Conservation (phyloP, 208 protist genomes). For the Acanthamoeba triangularis region DNA sequence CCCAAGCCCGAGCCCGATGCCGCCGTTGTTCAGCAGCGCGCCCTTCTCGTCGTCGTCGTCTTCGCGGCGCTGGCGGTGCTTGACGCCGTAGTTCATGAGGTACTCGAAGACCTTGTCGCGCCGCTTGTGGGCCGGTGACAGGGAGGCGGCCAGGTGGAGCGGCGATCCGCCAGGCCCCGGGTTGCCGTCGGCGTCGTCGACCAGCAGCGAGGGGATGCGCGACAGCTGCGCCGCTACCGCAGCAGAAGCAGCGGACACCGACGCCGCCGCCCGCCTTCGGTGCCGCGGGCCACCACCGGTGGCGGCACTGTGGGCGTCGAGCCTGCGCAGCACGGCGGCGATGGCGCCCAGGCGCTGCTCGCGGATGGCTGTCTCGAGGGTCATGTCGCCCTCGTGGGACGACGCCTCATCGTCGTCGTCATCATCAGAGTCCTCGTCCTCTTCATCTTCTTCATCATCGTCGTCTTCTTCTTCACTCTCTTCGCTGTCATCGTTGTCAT, state of each 20-base stretch:
- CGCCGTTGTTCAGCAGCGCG: not conserved
- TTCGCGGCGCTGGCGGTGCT: slow-evolving; percentile 13
- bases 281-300: too few relatives aligned
- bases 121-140: not conserved
- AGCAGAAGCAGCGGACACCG: too few relatives aligned
- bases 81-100: slow-evolving; percentile 22
- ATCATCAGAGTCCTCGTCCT: not conserved
- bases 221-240: not conserved
- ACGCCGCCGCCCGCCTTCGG: too few relatives aligned
- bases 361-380: not conserved
- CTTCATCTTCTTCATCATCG: not conserved
- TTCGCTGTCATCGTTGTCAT: not conserved
- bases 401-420: not conserved
- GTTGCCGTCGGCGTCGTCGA: not conserved
- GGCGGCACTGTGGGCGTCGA: not conserved
- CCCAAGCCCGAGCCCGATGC: not conserved
- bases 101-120: slow-evolving; percentile 14
- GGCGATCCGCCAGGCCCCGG: not conserved
- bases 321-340: not conserved
- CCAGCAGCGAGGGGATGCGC: not conserved
- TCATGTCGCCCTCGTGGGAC: not conserved
- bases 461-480: not conserved
- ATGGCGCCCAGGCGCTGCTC: not conserved
- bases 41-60: not conserved
- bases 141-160: slow-evolving; percentile 22